phyloP scores from a whole-genome alignment of 169 alveolate species.

The Eimeria necatrix region DNA sequence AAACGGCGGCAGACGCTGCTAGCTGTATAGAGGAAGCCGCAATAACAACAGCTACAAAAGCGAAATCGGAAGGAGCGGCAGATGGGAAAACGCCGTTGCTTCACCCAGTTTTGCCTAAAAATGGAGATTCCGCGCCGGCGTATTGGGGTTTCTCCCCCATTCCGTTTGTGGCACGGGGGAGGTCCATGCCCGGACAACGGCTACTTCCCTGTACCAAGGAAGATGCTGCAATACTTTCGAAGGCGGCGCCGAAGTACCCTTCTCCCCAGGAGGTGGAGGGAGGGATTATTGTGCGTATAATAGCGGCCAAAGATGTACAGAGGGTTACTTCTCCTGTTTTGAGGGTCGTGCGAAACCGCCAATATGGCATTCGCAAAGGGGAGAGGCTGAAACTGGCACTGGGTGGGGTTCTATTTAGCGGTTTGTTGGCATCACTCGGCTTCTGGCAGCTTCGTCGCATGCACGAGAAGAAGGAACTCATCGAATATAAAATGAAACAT shows the following conservation, averaged over 20 bases:
- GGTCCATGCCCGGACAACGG: slow-evolving; percentile 85
- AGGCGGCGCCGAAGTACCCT: slow-evolving; percentile 83
- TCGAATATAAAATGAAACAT: slow-evolving; percentile 84
- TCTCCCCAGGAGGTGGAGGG: slow-evolving; percentile 89
- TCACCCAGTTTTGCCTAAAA: background rate
- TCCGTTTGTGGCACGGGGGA: slow-evolving; percentile 74
- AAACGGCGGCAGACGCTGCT: background rate
- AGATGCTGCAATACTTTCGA: slow-evolving; percentile 83
- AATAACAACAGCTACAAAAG: background rate
- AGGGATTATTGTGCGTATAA: slow-evolving; percentile 88
- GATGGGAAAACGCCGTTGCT: background rate
- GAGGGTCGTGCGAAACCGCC: slow-evolving; percentile 85
- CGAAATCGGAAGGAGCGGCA: background rate
- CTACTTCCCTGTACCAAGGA: slow-evolving; percentile 83
- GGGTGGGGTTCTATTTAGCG: slow-evolving; percentile 80
- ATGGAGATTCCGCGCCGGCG: background rate
- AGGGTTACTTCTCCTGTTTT: slow-evolving; percentile 89
- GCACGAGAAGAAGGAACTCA: slow-evolving; percentile 86
- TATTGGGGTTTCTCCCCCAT: slow-evolving; percentile 61
- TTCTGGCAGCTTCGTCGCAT: slow-evolving; percentile 90
- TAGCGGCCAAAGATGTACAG: slow-evolving; percentile 83
- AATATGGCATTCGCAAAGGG: slow-evolving; percentile 91
- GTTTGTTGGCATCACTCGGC: slow-evolving; percentile 85
- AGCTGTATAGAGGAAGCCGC: background rate
- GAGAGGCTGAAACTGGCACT: slow-evolving; percentile 87